phyloP scores from a whole-genome alignment of 805 yeast genomes.

The Metahyphopichia silvanorum region DNA sequence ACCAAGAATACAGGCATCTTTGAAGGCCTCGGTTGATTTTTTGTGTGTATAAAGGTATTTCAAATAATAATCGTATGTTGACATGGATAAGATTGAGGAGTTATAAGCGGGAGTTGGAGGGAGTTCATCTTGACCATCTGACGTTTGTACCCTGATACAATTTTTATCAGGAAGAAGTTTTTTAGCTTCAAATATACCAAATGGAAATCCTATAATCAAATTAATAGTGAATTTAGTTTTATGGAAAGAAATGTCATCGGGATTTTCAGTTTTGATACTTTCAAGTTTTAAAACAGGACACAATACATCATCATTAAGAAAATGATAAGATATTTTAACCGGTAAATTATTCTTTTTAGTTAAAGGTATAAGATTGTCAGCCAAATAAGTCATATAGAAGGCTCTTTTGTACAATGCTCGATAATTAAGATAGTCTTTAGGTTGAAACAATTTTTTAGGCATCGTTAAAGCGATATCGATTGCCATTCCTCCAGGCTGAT shows the following conservation, averaged over 20 bases:
- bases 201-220: conserved; percentile 69
- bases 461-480: conserved; percentile 81
- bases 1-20: conserved; percentile 84
- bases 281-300: conserved; percentile 71
- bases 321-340: conserved; percentile 59
- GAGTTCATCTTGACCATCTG: conserved; percentile 30
- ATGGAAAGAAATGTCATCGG: conserved; percentile 51
- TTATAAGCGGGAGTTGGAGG: conserved; percentile 89
- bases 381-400: conserved; percentile 77
- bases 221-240: conserved; percentile 72
- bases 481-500: conserved; percentile 57
- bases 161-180: conserved; percentile 79
- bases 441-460: conserved; percentile 72
- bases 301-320: conserved; percentile 70
- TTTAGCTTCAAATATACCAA: conserved; percentile 65
- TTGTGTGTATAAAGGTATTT: conserved; percentile 73
- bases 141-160: conserved; percentile 67
- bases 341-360: conserved; percentile 57
- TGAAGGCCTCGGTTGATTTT: conserved; percentile 74
- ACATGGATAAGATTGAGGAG: conserved; percentile 68
- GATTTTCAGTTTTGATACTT: conserved; percentile 47
- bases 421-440: conserved; percentile 87
- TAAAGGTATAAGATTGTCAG: conserved; percentile 56
- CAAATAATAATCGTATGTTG: conserved; percentile 66
- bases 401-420: conserved; percentile 88